These are phyloP conservation scores for Thalassiosira exigua DNA, from an alignment of 352 stramenopile genomes.

Conservation along the genomic window DNA sequence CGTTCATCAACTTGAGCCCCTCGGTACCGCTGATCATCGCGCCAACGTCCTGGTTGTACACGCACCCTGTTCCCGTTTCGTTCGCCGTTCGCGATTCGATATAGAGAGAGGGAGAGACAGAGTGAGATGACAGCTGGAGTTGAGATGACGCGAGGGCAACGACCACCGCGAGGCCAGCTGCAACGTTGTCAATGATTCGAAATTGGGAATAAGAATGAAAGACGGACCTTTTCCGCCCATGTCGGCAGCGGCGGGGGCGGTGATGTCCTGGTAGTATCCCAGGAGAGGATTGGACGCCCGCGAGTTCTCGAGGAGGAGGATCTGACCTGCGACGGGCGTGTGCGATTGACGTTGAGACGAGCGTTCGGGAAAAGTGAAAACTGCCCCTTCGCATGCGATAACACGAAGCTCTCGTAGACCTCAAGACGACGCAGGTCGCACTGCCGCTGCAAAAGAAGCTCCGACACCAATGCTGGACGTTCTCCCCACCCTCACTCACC, in stretches of 20 bases:
- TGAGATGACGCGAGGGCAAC: neutral
- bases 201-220: too few species aligned
- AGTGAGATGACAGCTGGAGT: neutral
- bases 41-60: slow-evolving; percentile 83
- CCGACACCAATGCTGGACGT: neutral
- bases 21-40: slow-evolving; percentile 63
- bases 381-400: neutral
- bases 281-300: slow-evolving; percentile 71
- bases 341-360: slow-evolving; percentile 5
- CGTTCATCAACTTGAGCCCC: slow-evolving; percentile 52
- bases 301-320: slow-evolving; percentile 83
- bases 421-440: too few species aligned
- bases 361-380: neutral
- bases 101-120: neutral
- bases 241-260: slow-evolving; percentile 60
- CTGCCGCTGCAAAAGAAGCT: too few species aligned
- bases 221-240: slow-evolving; percentile 67
- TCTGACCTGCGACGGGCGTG: slow-evolving; percentile 25
- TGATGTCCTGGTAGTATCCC: slow-evolving; percentile 80
- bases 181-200: too few species aligned
- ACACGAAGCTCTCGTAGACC: too few species aligned
- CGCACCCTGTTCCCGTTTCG: slow-evolving; percentile 60
- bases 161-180: too few species aligned
- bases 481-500: slow-evolving; percentile 31
- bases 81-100: slow-evolving; percentile 1